Percentiles rank a stretch among this genome's conserved stretches.
These are phyloP conservation scores for Aegilops speltoides DNA, from an alignment of 176 grass and related monocot species.

Conservation along the genomic window DNA sequence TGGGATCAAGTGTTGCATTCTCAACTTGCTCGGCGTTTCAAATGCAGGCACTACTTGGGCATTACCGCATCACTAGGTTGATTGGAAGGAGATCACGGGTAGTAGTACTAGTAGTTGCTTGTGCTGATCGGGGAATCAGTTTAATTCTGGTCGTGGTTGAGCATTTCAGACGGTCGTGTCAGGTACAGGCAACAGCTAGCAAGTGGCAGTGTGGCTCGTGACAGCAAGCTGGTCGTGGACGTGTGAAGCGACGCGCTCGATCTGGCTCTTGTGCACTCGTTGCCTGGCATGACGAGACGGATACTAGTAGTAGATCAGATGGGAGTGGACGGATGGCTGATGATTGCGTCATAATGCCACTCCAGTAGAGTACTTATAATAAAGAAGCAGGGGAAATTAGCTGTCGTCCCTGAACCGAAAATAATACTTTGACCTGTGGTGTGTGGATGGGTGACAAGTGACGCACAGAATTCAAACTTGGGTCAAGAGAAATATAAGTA, in stretches of 20 bases:
- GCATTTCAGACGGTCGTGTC: neutral
- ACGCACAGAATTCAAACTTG: neutral
- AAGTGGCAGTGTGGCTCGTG: neutral
- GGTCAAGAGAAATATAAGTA: neutral
- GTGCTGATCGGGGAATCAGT: neutral
- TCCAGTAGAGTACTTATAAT: no score
- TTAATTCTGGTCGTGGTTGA: neutral
- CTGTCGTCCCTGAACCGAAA: constrained; percentile 5
- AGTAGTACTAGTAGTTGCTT: no score
- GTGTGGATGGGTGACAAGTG: no score
- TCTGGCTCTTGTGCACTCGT: neutral
- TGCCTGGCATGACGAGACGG: neutral
- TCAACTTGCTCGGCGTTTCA: neutral
- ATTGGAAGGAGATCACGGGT: neutral
- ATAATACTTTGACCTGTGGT: neutral
- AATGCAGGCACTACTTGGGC: neutral
- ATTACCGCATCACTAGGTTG: neutral
- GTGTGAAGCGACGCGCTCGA: neutral
- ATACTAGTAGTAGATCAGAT: neutral
- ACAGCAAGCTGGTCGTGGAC: neutral
- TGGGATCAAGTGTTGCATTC: neutral
- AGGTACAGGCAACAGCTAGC: neutral
- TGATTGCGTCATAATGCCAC: constrained; percentile 27
- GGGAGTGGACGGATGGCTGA: neutral
- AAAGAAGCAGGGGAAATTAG: neutral